Percentiles rank a stretch among this genome's conserved stretches.
Evolutionary conservation across 2,329 filamentous ascomycete species (phyloP).

Genomic region (Fusarium sp.): DNA sequence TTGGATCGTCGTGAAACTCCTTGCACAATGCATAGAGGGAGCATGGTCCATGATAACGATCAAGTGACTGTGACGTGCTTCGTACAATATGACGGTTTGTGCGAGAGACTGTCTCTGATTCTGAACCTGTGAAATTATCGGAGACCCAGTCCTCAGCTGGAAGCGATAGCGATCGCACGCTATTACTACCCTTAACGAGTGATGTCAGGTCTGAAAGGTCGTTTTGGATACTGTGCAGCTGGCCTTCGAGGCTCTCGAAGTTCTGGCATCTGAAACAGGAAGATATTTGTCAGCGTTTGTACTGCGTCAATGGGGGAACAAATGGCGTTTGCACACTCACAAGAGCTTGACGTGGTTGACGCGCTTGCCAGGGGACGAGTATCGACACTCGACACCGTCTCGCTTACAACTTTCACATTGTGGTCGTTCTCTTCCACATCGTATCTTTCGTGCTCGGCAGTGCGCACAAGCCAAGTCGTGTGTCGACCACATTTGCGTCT

Average conservation of each 20-base stretch:
- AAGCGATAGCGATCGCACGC: slow-evolving; percentile 18
- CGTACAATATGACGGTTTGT: slow-evolving; percentile 42
- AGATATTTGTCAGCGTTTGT: slow-evolving; percentile 36
- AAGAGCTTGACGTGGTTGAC: slow-evolving; percentile 50
- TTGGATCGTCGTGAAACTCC: slow-evolving; percentile 42
- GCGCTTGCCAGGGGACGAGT: slow-evolving; percentile 49
- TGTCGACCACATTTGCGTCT: slow-evolving; percentile 49
- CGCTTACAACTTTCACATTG: slow-evolving; percentile 50
- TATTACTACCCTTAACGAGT: slow-evolving; percentile 41
- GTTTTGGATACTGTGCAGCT: slow-evolving; percentile 46
- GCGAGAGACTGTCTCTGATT: slow-evolving; percentile 4
- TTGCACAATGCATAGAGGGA: slow-evolving; percentile 47
- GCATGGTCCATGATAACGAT: slow-evolving; percentile 46
- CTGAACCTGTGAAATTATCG: slow-evolving; percentile 9
- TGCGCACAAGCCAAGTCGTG: slow-evolving; percentile 49
- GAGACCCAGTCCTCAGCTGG: slow-evolving; percentile 22
- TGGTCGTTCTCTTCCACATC: slow-evolving; percentile 47
- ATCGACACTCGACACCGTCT: slow-evolving; percentile 49
- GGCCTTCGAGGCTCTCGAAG: slow-evolving; percentile 48
- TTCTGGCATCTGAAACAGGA: slow-evolving; percentile 47
- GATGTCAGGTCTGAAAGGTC: slow-evolving; percentile 48
- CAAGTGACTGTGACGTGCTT: slow-evolving; percentile 33
- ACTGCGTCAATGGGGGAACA: not conserved
- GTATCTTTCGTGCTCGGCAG: slow-evolving; percentile 48
- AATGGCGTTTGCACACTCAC: slow-evolving; percentile 38